Evolutionary conservation across 1,284 basidiomycete genomes (phyloP).

Genomic region (Gomphus bonarii): DNA sequence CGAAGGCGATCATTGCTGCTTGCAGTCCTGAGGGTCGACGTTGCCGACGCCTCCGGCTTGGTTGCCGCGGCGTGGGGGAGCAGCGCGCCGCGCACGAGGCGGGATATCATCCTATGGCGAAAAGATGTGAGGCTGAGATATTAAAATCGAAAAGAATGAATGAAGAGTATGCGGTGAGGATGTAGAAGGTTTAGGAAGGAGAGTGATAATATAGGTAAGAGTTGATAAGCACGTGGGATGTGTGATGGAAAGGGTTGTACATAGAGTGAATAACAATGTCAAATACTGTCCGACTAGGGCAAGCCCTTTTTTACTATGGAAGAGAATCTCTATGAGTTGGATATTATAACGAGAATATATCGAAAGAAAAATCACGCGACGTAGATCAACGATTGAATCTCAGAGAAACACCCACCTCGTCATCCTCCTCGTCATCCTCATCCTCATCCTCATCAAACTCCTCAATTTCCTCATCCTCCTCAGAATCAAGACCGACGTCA

Average conservation of each 20-base stretch:
- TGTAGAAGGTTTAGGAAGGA: background rate
- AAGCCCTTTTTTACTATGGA: too few relatives aligned
- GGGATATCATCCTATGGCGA: background rate
- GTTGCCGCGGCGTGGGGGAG: background rate
- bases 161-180: background rate
- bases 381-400: constrained; percentile 13
- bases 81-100: background rate
- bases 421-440: constrained; percentile 28
- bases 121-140: background rate
- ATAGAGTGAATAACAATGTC: background rate
- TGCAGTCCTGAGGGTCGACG: constrained; percentile 5
- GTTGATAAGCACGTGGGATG: too few relatives aligned
- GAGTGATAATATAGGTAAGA: too few relatives aligned
- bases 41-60: background rate
- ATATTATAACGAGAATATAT: too few relatives aligned
- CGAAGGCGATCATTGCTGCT: background rate
- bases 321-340: background rate
- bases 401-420: constrained; percentile 21
- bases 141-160: background rate
- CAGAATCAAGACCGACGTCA: constrained; percentile 61
- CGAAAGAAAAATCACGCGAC: constrained; percentile 2
- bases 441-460: constrained; percentile 50
- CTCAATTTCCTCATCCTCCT: constrained; percentile 46
- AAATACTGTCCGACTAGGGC: too few relatives aligned
- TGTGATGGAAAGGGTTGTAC: background rate